phyloP scores from a whole-genome alignment of 1,139 yeast genomes.

The Candida glucosophila region DNA sequence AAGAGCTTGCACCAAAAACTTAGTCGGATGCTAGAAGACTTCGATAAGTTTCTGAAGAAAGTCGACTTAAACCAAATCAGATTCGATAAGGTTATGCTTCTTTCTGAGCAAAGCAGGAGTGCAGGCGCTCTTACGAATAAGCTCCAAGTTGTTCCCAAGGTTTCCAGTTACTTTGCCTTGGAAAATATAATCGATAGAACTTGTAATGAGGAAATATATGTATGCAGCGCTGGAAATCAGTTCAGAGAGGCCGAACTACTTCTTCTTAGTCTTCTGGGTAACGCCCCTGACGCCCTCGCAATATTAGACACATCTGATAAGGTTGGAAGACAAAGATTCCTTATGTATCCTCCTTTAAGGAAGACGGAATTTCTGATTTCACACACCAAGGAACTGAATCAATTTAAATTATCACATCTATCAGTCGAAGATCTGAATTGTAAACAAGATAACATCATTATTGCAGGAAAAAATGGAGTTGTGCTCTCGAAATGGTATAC shows the following conservation, averaged over 20 bases:
- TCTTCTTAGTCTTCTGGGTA: slow-evolving; percentile 20
- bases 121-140: slow-evolving; percentile 2
- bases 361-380: slow-evolving; percentile 19
- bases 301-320: slow-evolving; percentile 15
- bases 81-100: slow-evolving; percentile 27
- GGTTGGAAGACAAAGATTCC: slow-evolving; percentile 15
- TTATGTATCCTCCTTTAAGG: slow-evolving; percentile 38
- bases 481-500: too few species aligned
- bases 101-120: slow-evolving; percentile 8
- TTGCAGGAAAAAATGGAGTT: too few species aligned
- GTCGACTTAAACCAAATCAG: slow-evolving; percentile 23
- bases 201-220: slow-evolving; percentile 12
- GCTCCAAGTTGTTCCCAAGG: slow-evolving; percentile 9
- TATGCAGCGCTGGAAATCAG: slow-evolving; percentile 5
- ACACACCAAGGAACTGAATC: slow-evolving; percentile 12
- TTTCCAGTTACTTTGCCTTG: slow-evolving; percentile 32
- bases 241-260: slow-evolving; percentile 19
- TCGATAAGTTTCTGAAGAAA: slow-evolving; percentile 9
- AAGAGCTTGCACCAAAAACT: slow-evolving; percentile 11
- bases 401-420: slow-evolving; percentile 8
- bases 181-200: slow-evolving; percentile 31
- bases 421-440: slow-evolving; percentile 12
- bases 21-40: slow-evolving; percentile 12
- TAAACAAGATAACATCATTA: too few species aligned
- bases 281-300: slow-evolving; percentile 29